Evolutionary conservation across 2,329 filamentous ascomycete genomes (phyloP).

Genomic region (Talaromyces verruculosus): DNA sequence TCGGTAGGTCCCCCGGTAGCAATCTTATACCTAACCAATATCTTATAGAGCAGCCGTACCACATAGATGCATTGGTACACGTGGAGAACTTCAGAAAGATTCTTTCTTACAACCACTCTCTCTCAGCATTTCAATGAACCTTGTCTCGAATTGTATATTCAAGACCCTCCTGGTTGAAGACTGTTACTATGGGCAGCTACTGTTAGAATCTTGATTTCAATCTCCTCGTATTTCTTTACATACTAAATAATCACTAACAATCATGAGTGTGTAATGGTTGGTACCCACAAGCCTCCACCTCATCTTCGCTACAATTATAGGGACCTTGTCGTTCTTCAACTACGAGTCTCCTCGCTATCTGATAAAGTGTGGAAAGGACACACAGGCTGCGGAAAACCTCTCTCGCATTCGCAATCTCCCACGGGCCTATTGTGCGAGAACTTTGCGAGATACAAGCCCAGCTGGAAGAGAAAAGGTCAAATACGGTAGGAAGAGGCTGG

Average conservation of each 20-base stretch:
- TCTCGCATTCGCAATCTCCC: too few species aligned
- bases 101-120: background rate
- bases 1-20: background rate
- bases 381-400: too few species aligned
- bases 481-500: too few species aligned
- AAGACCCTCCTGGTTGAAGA: background rate
- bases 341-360: too few species aligned
- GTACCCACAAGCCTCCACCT: background rate
- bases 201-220: background rate
- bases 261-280: background rate
- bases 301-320: too few species aligned
- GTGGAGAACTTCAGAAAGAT: background rate
- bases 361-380: too few species aligned
- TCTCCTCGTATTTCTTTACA: background rate
- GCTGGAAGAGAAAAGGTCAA: too few species aligned
- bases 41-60: background rate
- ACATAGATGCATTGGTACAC: background rate
- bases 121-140: too few species aligned
- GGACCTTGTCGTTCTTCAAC: too few species aligned
- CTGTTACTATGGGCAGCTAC: background rate
- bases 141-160: background rate
- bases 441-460: too few species aligned
- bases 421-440: too few species aligned
- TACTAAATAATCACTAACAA: background rate
- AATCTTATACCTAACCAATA: background rate